phyloP scores from a whole-genome alignment of 345 rosid genomes.

The Psidium friedrichsthalianum region DNA sequence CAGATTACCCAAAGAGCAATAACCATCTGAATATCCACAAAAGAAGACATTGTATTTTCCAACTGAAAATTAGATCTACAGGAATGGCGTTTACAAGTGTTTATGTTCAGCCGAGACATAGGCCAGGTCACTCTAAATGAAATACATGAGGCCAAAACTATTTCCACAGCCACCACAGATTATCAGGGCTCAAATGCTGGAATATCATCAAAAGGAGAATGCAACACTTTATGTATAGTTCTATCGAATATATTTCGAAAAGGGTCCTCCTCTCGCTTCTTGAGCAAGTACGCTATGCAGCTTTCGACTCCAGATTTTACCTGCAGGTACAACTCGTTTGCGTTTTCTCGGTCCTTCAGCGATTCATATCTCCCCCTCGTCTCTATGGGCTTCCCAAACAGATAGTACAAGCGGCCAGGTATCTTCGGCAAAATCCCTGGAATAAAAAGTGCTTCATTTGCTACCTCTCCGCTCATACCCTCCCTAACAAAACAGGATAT shows the following conservation, averaged over 20 bases:
- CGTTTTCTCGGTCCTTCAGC: constrained; percentile 32
- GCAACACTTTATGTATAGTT: constrained; percentile 20
- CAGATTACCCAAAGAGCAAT: not conserved
- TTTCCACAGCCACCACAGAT: not conserved
- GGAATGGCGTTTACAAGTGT: not conserved
- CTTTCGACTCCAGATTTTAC: constrained; percentile 45
- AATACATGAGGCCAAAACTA: not conserved
- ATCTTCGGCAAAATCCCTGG: constrained; percentile 25
- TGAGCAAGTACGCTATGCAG: constrained; percentile 37
- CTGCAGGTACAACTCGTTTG: constrained; percentile 33
- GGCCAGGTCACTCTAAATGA: not conserved
- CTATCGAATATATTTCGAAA: constrained; percentile 36
- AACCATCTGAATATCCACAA: not conserved
- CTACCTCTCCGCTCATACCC: constrained; percentile 23
- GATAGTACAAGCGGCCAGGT: constrained; percentile 35
- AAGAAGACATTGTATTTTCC: not conserved
- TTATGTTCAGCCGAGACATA: not conserved
- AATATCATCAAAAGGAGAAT: constrained; percentile 32
- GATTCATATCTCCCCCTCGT: constrained; percentile 35
- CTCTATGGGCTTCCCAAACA: constrained; percentile 42
- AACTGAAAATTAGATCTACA: not conserved
- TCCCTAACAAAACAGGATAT: constrained; percentile 3
- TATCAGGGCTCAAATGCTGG: constrained; percentile 44
- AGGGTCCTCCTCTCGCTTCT: constrained; percentile 58
- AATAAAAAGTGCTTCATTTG: constrained; percentile 17